Conservation (phyloP, 2,329 filamentous ascomycete species). For the Purpureocillium takamizusanense region DNA sequence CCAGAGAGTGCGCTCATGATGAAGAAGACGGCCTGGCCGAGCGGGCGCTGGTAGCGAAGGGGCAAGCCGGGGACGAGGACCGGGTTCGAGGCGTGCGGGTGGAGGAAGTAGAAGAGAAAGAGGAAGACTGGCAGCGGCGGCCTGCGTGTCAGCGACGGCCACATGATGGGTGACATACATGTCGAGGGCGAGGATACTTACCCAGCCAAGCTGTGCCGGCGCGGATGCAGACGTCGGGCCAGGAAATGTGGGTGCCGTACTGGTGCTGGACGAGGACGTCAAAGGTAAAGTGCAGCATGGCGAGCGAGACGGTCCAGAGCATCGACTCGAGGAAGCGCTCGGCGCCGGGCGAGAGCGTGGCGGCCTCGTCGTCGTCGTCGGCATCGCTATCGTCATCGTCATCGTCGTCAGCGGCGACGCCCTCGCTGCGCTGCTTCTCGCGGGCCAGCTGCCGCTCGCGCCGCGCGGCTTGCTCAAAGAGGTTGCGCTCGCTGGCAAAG, state of each 20-base stretch:
- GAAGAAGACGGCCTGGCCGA: constrained; percentile 57
- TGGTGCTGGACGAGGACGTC: constrained; percentile 74
- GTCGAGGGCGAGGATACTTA: constrained; percentile 22
- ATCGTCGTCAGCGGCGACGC: constrained; percentile 16
- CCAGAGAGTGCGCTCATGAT: constrained; percentile 51
- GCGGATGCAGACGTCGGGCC: constrained; percentile 43
- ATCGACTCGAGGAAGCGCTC: constrained; percentile 46
- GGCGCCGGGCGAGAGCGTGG: constrained; percentile 29
- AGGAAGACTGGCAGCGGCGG: constrained; percentile 36
- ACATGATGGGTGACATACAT: too few species aligned
- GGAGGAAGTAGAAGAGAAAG: constrained; percentile 46
- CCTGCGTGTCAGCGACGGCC: background rate
- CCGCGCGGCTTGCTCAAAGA: constrained; percentile 41
- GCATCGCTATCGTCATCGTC: constrained; percentile 17
- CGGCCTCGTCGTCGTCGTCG: constrained; percentile 17
- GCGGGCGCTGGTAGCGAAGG: constrained; percentile 30
- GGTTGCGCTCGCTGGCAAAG: constrained; percentile 55
- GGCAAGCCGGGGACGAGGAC: constrained; percentile 41
- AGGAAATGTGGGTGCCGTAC: constrained; percentile 59
- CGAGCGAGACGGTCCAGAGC: constrained; percentile 53
- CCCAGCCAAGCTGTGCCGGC: constrained; percentile 43
- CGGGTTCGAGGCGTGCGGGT: constrained; percentile 41
- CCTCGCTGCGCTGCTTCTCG: constrained; percentile 8
- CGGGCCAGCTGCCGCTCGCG: constrained; percentile 23
- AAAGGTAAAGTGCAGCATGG: constrained; percentile 67